These are phyloP conservation scores for Trichoderma pleuroti DNA, from an alignment of 2,329 filamentous ascomycete species.

Conservation along the genomic window DNA sequence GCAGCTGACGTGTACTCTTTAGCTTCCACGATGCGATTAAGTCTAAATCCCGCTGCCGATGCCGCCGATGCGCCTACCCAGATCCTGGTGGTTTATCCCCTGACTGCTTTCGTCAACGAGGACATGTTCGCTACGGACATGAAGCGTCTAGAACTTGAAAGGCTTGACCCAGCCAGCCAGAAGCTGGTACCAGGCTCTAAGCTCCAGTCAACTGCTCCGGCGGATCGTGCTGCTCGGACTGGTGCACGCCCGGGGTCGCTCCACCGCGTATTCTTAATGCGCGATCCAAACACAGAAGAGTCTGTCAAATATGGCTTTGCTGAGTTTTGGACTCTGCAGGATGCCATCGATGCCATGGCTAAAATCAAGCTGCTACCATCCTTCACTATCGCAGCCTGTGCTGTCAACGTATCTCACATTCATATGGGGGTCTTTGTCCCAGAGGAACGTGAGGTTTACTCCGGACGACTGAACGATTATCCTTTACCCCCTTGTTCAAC, in stretches of 20 bases:
- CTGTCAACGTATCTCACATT: slow-evolving; percentile 69
- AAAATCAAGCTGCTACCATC: slow-evolving; percentile 69
- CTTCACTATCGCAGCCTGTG: slow-evolving; percentile 73
- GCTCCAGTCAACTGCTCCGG: slow-evolving; percentile 57
- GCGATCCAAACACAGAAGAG: slow-evolving; percentile 66
- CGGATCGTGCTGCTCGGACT: slow-evolving; percentile 54
- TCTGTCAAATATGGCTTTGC: slow-evolving; percentile 81
- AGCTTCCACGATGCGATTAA: slow-evolving; percentile 33
- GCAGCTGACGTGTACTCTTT: background rate
- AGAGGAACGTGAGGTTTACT: slow-evolving; percentile 55
- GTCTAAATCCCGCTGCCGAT: slow-evolving; percentile 48
- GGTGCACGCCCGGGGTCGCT: slow-evolving; percentile 73
- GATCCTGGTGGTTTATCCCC: slow-evolving; percentile 69
- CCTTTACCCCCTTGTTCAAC: slow-evolving; percentile 69
- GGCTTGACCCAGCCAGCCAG: slow-evolving; percentile 46
- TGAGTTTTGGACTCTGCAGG: slow-evolving; percentile 73
- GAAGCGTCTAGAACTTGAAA: slow-evolving; percentile 66
- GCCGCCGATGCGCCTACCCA: slow-evolving; percentile 61
- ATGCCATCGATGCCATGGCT: slow-evolving; percentile 69
- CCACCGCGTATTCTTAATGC: slow-evolving; percentile 71
- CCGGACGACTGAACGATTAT: slow-evolving; percentile 58
- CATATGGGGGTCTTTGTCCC: slow-evolving; percentile 84
- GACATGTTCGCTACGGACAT: slow-evolving; percentile 69
- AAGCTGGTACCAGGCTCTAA: slow-evolving; percentile 47
- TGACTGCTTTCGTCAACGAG: slow-evolving; percentile 69